Conservation (phyloP, 495 filamentous ascomycete genomes). For the Parmelia sp. region DNA sequence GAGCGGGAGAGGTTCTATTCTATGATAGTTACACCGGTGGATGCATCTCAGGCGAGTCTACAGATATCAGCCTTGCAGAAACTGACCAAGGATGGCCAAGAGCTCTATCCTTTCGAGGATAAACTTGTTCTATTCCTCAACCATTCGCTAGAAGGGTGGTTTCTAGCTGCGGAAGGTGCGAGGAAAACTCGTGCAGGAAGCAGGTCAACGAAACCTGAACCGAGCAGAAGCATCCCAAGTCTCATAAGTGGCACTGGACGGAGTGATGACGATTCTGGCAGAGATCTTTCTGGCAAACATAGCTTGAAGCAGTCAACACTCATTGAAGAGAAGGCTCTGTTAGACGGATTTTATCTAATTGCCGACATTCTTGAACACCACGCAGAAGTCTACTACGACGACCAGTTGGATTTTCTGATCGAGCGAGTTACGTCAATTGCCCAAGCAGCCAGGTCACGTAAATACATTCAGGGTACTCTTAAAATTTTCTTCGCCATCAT, state of each 20-base stretch:
- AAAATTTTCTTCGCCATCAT: constrained; percentile 72
- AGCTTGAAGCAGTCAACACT: constrained; percentile 25
- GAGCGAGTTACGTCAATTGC: constrained; percentile 64
- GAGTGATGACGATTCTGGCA: constrained; percentile 4
- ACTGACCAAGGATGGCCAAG: constrained; percentile 56
- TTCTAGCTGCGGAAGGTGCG: constrained; percentile 46
- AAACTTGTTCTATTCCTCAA: constrained; percentile 53
- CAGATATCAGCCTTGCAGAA: constrained; percentile 57
- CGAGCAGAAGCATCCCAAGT: not conserved
- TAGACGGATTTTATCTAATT: constrained; percentile 63
- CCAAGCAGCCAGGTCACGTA: constrained; percentile 62
- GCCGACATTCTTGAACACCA: constrained; percentile 81
- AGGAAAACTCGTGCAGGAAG: constrained; percentile 5
- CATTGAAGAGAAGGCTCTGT: constrained; percentile 54
- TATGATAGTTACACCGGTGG: constrained; percentile 45
- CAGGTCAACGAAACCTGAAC: not conserved
- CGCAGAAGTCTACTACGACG: constrained; percentile 63
- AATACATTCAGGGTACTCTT: constrained; percentile 70
- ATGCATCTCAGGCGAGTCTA: constrained; percentile 54
- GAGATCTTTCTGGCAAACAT: not conserved
- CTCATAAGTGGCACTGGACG: not conserved
- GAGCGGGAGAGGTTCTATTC: constrained; percentile 61
- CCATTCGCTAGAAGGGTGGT: constrained; percentile 50
- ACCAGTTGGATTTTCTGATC: constrained; percentile 61
- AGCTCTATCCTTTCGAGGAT: constrained; percentile 59